Evolutionary conservation across 345 rosid species (phyloP), one percentile per base, ranked within the genome.

Genomic region (Carallia pectinifolia): DNA sequence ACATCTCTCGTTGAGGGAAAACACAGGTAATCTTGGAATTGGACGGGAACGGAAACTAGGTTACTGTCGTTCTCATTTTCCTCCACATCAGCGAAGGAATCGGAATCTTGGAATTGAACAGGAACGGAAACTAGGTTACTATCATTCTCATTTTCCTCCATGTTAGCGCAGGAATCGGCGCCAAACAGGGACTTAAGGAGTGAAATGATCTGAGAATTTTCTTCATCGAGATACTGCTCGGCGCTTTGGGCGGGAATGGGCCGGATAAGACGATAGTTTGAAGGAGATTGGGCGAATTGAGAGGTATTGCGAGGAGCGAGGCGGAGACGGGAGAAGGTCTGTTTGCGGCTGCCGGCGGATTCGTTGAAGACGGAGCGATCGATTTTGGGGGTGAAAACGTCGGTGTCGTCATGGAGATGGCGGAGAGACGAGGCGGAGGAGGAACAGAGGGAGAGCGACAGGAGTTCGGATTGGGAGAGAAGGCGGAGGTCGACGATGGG

Each of bases 321-420:
- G 58, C 93, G 95, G 73, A 95, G 89, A 50, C 93, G 96, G 61
- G 80, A 91, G 85, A 87, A 94, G 62, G 99, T 95, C 70, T 95
- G 99, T 44, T 89, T 91, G 60, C 90, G 91, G 77, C 97, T 89
- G 1, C 97, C 97, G 65, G 99, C 97, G 63, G 97, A 94, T 69
- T 94, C 99, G 62, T 91, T 95, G 87, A 95, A 93, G 66, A 91
- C 87, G 73, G 96, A 85, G 47, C 90, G 92, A 70, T 93, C 98
- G 69, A 94, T 88, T 74, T 84, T 91, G 18, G 88, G 96, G 55
- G 85, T 87, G 52, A 82, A 64, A 53, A 85, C 76, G 64, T 82
- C 90, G 73, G 81, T 67, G 66, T 73, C 85, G 44, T 69, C 62
- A 12, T 37, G 80, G 31, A 50, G 70, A 39, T 16, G 53, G 58